These are phyloP conservation scores for Penicillium sp. DNA, from an alignment of 2,329 filamentous ascomycete species.

Conservation along the genomic window DNA sequence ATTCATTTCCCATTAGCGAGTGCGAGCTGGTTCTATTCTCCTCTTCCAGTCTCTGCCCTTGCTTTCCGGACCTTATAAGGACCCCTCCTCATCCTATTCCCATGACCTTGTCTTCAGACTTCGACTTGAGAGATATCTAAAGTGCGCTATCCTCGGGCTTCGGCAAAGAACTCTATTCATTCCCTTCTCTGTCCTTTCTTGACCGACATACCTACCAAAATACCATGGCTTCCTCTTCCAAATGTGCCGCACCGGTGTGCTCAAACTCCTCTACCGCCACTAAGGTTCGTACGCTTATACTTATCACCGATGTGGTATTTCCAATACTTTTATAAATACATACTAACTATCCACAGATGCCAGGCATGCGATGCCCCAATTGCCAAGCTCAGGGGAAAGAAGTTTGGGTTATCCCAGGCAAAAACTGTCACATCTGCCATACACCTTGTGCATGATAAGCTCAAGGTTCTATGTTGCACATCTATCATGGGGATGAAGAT, in stretches of 20 bases:
- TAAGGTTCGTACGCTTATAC: constrained; percentile 16
- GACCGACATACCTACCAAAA: background rate
- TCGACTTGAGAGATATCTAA: background rate
- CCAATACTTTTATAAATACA: background rate
- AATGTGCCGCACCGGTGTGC: constrained; percentile 8
- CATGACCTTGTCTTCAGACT: background rate
- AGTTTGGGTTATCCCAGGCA: constrained; percentile 48
- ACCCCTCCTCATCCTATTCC: background rate
- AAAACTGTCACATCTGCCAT: constrained; percentile 44
- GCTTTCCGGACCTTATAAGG: constrained; percentile 5
- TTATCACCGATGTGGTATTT: background rate
- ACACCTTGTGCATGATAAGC: constrained; percentile 29
- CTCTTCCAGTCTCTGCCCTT: background rate
- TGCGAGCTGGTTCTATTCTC: background rate
- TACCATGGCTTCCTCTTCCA: constrained; percentile 13
- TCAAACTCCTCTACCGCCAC: constrained; percentile 6
- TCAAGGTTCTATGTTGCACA: background rate
- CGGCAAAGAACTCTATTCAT: background rate
- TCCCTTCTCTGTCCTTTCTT: background rate
- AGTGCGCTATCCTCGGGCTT: background rate
- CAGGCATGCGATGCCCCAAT: constrained; percentile 43
- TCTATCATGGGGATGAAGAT: background rate
- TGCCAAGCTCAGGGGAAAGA: constrained; percentile 38
- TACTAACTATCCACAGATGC: constrained; percentile 36
- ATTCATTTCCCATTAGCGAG: background rate